Conservation (phyloP, 495 filamentous ascomycete genomes). For the Neurospora sp. region DNA sequence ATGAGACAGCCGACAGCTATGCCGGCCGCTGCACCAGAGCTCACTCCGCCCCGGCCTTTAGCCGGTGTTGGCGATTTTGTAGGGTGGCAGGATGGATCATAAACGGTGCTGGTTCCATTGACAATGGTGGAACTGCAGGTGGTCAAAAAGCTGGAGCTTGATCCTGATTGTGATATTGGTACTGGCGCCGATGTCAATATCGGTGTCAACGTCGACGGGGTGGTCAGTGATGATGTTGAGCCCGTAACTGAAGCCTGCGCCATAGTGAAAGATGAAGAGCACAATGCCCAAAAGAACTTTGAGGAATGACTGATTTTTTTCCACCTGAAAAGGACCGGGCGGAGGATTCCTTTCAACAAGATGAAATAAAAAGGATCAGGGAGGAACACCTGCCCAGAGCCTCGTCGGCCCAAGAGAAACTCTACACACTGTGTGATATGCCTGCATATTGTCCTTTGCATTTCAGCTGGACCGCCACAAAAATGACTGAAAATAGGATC, state of each 20-base stretch:
- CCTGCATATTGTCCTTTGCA: background rate
- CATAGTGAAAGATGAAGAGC: background rate
- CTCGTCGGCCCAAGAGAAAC: background rate
- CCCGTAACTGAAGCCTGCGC: background rate
- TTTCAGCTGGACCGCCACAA: background rate
- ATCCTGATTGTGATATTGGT: background rate
- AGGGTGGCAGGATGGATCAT: background rate
- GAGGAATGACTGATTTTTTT: background rate
- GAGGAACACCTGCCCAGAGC: background rate
- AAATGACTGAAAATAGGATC: background rate
- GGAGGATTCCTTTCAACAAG: background rate
- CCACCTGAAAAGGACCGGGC: background rate
- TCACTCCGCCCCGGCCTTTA: background rate
- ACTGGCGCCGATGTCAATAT: background rate
- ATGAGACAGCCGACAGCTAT: conserved; percentile 19
- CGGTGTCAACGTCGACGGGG: background rate
- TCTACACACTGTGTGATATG: background rate
- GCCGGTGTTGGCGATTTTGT: background rate
- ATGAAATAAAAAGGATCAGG: background rate
- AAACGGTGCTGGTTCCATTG: background rate
- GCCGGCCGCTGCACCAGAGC: conserved; percentile 13
- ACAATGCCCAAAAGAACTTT: background rate
- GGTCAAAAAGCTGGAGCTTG: background rate
- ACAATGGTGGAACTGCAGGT: background rate
- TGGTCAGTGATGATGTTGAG: background rate